Percentiles rank a stretch among this genome's conserved stretches.
Conservation (phyloP, 2,329 filamentous ascomycete genomes). For the Cucurbitaria berberidis region DNA sequence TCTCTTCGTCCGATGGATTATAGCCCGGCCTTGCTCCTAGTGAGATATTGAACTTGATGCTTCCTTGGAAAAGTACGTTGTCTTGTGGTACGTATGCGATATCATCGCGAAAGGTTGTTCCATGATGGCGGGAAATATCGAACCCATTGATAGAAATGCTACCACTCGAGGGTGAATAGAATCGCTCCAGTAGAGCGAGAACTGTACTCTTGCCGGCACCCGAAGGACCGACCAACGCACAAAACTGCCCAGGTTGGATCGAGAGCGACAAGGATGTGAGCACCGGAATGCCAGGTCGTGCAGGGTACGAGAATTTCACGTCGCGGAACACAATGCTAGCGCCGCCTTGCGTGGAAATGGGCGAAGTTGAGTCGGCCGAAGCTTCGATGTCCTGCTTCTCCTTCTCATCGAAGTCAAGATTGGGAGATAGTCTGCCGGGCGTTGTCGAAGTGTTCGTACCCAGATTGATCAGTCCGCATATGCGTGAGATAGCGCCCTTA, state of each 20-base stretch:
- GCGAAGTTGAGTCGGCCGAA: conserved; percentile 52
- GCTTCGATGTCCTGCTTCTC: conserved; percentile 44
- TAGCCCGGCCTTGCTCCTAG: conserved; percentile 60
- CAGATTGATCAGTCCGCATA: conserved; percentile 67
- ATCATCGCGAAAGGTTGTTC: conserved; percentile 51
- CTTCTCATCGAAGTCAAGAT: conserved; percentile 75
- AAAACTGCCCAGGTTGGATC: conserved; percentile 66
- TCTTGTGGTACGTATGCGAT: conserved; percentile 58
- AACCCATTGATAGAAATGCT: conserved; percentile 59
- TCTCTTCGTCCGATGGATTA: conserved; percentile 64
- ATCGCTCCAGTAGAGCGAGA: conserved; percentile 60
- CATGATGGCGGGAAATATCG: conserved; percentile 52
- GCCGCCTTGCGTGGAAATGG: conserved; percentile 69
- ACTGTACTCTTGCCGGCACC: conserved; percentile 73
- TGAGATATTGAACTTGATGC: conserved; percentile 55
- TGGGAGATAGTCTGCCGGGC: conserved; percentile 88
- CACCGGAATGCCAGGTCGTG: conserved; percentile 64
- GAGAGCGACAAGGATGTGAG: conserved; percentile 63
- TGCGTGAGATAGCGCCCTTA: conserved; percentile 71
- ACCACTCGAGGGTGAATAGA: conserved; percentile 61
- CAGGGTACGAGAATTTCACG: conserved; percentile 70
- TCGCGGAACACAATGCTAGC: conserved; percentile 62
- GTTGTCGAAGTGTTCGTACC: conserved; percentile 46
- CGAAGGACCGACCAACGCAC: conserved; percentile 68
- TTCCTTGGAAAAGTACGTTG: conserved; percentile 56